Base-by-base conservation (phyloP, 2,329 filamentous ascomycete genomes). In the Exophiala sideris region DNA sequence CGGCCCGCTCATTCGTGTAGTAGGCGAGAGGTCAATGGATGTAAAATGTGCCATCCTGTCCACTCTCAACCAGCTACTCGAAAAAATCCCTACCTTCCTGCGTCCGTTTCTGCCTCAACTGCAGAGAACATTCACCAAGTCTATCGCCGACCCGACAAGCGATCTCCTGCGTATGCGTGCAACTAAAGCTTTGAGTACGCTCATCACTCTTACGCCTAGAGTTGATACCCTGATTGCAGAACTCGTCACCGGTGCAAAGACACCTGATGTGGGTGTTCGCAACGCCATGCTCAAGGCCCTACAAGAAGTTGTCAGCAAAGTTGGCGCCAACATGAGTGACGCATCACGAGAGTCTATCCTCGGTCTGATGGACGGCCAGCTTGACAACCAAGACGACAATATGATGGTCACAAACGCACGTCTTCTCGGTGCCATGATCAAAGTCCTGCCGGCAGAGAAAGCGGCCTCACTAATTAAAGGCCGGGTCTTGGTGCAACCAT, bases 31-130 rank as follows among this genome's bases (percentile, higher is more conserved):
- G 59, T 96, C 94, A 2, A 91, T 91, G 2, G 95, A 99, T 48
- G 91, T 99, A 71, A 97, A 96, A 75, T 75, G 74, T 74, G 94
- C 94, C 39, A 96, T 99, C 69, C 78, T 99, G 57, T 81, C 95
- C 50, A 96, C 94, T 0, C 82, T 99, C 62, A 97, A 96, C 76
- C 96, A 95, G 64, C 77, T 99, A 29, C 78, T 99, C 35, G 91
- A 96, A 73, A 99, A 97, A 80, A 97, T 99, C 70, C 94, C 94
- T 0, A 83, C 88, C 8, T 92, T 95, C 63, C 80, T 99, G 57
- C 96, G 97, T 74, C 94, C 94, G 3, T 99, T 99, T 82, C 75
- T 99, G 68, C 94, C 94, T 8, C 94, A 99, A 69, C 80, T 99
- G 49, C 94, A 99, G 73, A 84, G 94, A 57, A 99, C 94, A 0